phyloP scores from a whole-genome alignment of 306 rosid species.

The Trifolium dubium region DNA sequence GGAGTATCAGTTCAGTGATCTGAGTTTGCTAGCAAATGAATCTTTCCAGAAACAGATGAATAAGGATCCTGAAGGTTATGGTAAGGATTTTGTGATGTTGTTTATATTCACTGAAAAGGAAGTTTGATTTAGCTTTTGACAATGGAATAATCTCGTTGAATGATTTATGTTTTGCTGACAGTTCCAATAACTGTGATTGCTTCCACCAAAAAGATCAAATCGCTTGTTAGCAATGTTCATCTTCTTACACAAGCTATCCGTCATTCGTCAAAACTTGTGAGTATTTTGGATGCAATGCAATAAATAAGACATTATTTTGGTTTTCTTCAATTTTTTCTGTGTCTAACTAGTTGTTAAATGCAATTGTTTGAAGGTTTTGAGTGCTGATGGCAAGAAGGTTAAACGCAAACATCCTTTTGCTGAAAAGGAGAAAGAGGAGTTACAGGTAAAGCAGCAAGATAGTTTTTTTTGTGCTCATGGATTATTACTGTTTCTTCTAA shows the following conservation, averaged over 20 bases:
- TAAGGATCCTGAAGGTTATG: constrained; percentile 95
- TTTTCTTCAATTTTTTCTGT: constrained; percentile 1
- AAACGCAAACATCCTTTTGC: constrained; percentile 81
- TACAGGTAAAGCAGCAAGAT: constrained; percentile 61
- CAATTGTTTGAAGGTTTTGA: constrained; percentile 61
- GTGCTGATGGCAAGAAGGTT: constrained; percentile 81
- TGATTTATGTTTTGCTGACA: constrained; percentile 41
- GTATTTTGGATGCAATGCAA: constrained; percentile 39
- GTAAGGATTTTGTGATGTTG: constrained; percentile 50
- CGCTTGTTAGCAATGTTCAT: constrained; percentile 62
- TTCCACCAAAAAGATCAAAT: constrained; percentile 78
- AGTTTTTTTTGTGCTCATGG: not conserved
- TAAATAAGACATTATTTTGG: not conserved
- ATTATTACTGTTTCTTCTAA: constrained; percentile 16
- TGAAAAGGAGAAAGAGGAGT: constrained; percentile 81
- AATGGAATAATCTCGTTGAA: constrained; percentile 20
- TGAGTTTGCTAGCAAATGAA: constrained; percentile 92
- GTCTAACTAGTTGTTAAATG: not conserved
- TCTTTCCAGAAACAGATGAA: constrained; percentile 72
- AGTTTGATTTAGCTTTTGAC: not conserved
- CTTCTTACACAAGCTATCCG: constrained; percentile 73
- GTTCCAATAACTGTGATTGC: constrained; percentile 79
- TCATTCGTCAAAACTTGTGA: constrained; percentile 86
- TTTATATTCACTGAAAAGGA: not conserved
- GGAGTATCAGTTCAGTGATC: constrained; percentile 89